Conservation (phyloP, 768 basidiomycete species). For the Mycena rosella region DNA sequence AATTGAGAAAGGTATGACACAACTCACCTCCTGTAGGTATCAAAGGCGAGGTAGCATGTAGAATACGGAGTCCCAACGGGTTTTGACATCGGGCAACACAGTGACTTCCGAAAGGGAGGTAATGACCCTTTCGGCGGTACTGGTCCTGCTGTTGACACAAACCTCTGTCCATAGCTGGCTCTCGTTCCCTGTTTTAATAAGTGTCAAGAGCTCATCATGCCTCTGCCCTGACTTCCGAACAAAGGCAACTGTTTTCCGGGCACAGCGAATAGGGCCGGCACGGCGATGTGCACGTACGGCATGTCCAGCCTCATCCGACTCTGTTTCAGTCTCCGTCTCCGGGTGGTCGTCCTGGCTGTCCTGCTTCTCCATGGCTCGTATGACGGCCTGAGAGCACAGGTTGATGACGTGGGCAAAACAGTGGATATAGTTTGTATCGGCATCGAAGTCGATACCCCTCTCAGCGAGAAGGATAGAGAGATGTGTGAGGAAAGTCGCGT, state of each 20-base stretch:
- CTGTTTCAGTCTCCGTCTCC: conserved; percentile 1
- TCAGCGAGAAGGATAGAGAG: conserved; percentile 3
- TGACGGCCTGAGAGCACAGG: not conserved
- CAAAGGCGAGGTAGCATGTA: not conserved
- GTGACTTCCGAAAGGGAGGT: not conserved
- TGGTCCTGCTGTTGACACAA: not conserved
- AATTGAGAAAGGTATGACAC: not conserved
- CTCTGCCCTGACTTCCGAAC: not conserved
- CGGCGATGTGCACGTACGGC: not conserved
- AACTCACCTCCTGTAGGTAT: conserved; percentile 4
- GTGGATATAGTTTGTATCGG: not conserved
- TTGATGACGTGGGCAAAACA: conserved; percentile 4
- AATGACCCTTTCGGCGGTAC: not conserved
- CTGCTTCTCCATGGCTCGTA: not conserved
- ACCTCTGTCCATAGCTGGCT: not conserved
- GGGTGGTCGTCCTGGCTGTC: not conserved
- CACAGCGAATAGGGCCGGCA: not conserved
- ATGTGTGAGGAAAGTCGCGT: not conserved
- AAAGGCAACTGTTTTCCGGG: conserved; percentile 1
- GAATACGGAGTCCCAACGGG: too few relatives aligned
- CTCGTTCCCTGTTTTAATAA: not conserved
- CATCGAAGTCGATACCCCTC: conserved; percentile 4
- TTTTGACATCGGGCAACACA: not conserved
- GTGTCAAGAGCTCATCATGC: not conserved
- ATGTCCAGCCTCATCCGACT: not conserved